Evolutionary conservation across 139 green algal genomes (phyloP), one percentile per base, ranked within the genome.

Genomic region (Picochlorum costavermella): DNA sequence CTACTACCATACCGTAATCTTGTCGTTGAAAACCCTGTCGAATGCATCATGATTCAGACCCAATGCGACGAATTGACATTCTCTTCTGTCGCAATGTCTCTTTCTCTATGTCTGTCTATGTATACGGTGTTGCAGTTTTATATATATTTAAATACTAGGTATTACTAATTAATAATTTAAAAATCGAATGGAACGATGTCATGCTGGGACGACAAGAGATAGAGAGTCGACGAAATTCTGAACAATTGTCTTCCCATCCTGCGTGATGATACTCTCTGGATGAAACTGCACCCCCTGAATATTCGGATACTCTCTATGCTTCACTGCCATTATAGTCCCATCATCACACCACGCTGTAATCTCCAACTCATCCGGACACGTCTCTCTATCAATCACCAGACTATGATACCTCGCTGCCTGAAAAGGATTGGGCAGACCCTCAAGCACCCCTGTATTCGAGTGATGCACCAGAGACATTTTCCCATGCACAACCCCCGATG

Each of bases 261-360:
- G 64, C 3, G 91, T 96, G 74, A 97, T 96, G 70, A 96, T 94
- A 64, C 69, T 86, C 71, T 97, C 94, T 4, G 94, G 93, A 73
- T 99, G 94, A 75, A 99, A 99, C 75, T 99, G 94, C 65, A 99
- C 92, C 3, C 91, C 88, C 70, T 90, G 82, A 40, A 92, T 83
- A 67, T 82, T 74, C 1, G 78, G 74, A 50, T 82, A 76, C 53
- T 91, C 70, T 64, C 84, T 92, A 75, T 98, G 92, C 25, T 83
- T 77, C 28, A 96, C 84, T 3, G 69, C 94, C 94, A 99, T 99
- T 75, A 98, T 92, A 29, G 89, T 96, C 56, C 89, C 87, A 65
- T 99, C 94, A 53, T 98, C 92, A 0, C 89, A 96, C 91, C 92
- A 97, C 25, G 90, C 94, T 3, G 88, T 97, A 26, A 96, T 76